Base-by-base conservation (phyloP, 495 filamentous ascomycete species). In the Neurospora sp. region DNA sequence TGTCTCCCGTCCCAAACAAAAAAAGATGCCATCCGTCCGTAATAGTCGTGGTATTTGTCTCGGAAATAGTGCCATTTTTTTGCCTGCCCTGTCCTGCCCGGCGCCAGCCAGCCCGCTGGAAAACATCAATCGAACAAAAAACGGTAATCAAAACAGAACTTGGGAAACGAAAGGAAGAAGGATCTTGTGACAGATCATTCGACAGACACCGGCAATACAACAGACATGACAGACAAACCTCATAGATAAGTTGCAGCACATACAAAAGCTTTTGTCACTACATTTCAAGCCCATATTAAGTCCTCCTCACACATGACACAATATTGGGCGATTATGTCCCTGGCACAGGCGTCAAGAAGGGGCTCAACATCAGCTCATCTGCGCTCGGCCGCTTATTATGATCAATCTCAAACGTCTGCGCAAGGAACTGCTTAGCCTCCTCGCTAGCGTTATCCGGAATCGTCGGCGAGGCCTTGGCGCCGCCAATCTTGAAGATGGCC, bases 401-500 rank as follows among this genome's bases (percentile, higher is more conserved):
- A 78, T 99, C 95, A 77, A 97, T 88, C 84, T 97, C 93, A 81
- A 99, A 99, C 3, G 96, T 98, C 85, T 91, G 89, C 71, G 87
- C 87, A 76, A 98, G 84, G 83, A 99, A 99, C 70, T 87, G 89
- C 75, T 88, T 86, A n/a, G 93, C 95, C 78, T 98, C 95, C 42
- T 88, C 87, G 75, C 93, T 94, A 11, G 93, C 93, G 80, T 91
- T 89, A 10, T 94, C 91, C 4, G 96, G 96, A 68, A 97, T 91
- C n/a, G 91, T 94, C 1, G 96, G 96, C 42, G 92, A 89, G 37
- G 93, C 95, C 80, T 92, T 90, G 72, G 90, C 89, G 74, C 90
- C 93, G 39, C 96, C 96, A 78, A 99, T 98, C 82, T 97, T 96
- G 85, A 98, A 99, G 81, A 99, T 99, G 68, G 96, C 96, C 79